These are phyloP conservation scores for Meyerozyma smithsonii DNA, from an alignment of 1,139 yeast species.

Conservation along the genomic window DNA sequence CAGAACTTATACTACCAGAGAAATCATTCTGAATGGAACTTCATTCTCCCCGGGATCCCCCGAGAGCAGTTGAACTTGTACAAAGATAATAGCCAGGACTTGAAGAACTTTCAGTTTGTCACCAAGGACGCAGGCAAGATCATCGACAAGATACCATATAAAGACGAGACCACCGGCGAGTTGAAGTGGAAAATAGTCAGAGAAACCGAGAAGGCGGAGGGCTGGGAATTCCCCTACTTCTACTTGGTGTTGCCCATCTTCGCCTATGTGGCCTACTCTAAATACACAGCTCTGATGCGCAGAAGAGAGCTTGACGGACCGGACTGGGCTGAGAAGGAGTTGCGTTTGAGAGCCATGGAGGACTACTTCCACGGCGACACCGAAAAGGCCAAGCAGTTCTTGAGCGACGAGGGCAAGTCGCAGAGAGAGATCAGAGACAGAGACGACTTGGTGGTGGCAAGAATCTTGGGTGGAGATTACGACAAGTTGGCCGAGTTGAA, in stretches of 20 bases:
- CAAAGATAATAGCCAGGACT: slow-evolving; percentile 60
- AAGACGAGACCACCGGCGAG: slow-evolving; percentile 73
- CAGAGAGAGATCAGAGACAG: slow-evolving; percentile 60
- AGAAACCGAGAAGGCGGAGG: slow-evolving; percentile 71
- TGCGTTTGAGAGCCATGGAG: slow-evolving; percentile 75
- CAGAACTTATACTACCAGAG: slow-evolving; percentile 58
- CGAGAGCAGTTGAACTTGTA: slow-evolving; percentile 56
- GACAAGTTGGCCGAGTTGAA: slow-evolving; percentile 72
- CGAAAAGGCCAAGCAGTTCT: slow-evolving; percentile 53
- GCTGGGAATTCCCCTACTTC: slow-evolving; percentile 79
- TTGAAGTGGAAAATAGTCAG: slow-evolving; percentile 77
- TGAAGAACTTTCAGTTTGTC: slow-evolving; percentile 55
- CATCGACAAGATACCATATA: slow-evolving; percentile 80
- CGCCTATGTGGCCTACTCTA: slow-evolving; percentile 38
- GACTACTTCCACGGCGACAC: slow-evolving; percentile 56
- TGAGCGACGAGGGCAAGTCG: slow-evolving; percentile 53
- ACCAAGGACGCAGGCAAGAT: slow-evolving; percentile 63
- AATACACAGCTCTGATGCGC: slow-evolving; percentile 43
- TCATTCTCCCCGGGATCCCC: slow-evolving; percentile 50
- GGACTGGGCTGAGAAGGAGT: slow-evolving; percentile 84
- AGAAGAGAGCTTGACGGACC: slow-evolving; percentile 43
- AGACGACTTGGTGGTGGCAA: slow-evolving; percentile 76
- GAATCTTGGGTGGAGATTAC: slow-evolving; percentile 81
- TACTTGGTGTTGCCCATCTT: slow-evolving; percentile 65
- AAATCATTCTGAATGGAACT: slow-evolving; percentile 58